Evolutionary conservation across 192 early-diverging fungal genomes (phyloP), one percentile per base, ranked within the genome.

Genomic region (Kickxella alabastrina): DNA sequence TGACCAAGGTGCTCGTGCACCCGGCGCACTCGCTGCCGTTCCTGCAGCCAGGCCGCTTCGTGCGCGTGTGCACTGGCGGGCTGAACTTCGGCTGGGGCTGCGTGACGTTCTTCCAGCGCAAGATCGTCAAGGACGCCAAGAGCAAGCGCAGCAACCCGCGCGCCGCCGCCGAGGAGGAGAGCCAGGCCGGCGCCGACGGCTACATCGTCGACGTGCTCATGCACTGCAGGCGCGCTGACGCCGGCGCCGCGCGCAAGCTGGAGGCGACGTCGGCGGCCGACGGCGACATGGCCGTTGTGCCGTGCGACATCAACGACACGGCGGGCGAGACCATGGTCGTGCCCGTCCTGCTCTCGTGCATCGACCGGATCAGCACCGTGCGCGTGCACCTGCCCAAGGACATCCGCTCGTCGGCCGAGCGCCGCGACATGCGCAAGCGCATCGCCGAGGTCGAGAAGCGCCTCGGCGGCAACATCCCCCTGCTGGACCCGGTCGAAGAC

Each of bases 21-120:
- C 93, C 94, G 22, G 65, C 82, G 6, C 77, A 92, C 60, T 71
- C 79, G n/a, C 52, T 97, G 28, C 85, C 88, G 5, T 98, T 87
- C 56, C 55, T 97, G 62, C 88, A 96, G 57, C 63, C 84, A 3
- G 95, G 95, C 9, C 86, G 95, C 35, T 65, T 94, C 6, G 85
- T 89, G 29, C 76, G 79, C 10, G 79, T 85, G 9, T 66, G 68
- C 24, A 64, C 74, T 6, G 79, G 75, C 14, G 77, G 76, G 18
- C 60, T 85, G 60, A 81, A 95, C 46, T 98, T 93, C 79, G 95
- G 92, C 40, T 98, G 92, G 92, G 92, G 93, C 23, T 81, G 89
- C 24, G 82, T 95, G 25, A 70, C 85, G n/a, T 87, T 81, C 45
- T 88, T 82, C 62, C 72, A 83, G 43, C 86, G 90, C 54, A 65